Evolutionary conservation across 2,329 filamentous ascomycete species (phyloP).

Genomic region (Cadophora sp.): DNA sequence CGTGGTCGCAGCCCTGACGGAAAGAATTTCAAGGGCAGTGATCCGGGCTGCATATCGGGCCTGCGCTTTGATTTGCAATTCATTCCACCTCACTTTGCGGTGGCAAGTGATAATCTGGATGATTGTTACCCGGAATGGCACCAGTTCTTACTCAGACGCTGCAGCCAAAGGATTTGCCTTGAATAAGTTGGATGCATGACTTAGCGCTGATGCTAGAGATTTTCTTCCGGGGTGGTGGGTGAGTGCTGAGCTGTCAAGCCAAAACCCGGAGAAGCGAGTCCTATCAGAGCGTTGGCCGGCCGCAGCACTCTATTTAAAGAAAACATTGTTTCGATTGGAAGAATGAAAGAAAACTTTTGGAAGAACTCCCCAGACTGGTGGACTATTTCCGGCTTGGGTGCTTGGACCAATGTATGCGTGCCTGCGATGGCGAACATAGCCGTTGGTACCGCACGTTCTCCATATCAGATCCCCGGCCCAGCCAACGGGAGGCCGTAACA

Average conservation of each 20-base stretch:
- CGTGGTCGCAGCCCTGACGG: neutral
- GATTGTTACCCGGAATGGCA: neutral
- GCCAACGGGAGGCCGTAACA: conserved; percentile 7
- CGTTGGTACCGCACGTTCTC: conserved; percentile 9
- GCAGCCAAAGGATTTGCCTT: conserved; percentile 3
- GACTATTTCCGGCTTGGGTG: conserved; percentile 11
- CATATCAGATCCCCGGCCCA: neutral
- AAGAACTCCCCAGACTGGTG: neutral
- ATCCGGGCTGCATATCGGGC: conserved; percentile 9
- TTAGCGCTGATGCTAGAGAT: conserved; percentile 23
- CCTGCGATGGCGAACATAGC: neutral
- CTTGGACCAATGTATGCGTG: neutral
- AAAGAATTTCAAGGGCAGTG: conserved; percentile 10
- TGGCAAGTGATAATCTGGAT: conserved; percentile 1
- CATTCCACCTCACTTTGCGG: conserved; percentile 7
- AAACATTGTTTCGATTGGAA: conserved; percentile 5
- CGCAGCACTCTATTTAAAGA: conserved; percentile 26
- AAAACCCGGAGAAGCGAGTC: conserved; percentile 17
- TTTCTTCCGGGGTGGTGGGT: neutral
- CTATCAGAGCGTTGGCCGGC: conserved; percentile 18
- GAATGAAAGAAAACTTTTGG: neutral
- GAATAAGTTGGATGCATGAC: conserved; percentile 18
- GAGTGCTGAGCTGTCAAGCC: conserved; percentile 13
- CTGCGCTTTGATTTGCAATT: conserved; percentile 11
- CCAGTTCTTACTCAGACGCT: conserved; percentile 24